phyloP scores from a whole-genome alignment of 768 basidiomycete genomes.

The Leucosporidium yakuticum region DNA sequence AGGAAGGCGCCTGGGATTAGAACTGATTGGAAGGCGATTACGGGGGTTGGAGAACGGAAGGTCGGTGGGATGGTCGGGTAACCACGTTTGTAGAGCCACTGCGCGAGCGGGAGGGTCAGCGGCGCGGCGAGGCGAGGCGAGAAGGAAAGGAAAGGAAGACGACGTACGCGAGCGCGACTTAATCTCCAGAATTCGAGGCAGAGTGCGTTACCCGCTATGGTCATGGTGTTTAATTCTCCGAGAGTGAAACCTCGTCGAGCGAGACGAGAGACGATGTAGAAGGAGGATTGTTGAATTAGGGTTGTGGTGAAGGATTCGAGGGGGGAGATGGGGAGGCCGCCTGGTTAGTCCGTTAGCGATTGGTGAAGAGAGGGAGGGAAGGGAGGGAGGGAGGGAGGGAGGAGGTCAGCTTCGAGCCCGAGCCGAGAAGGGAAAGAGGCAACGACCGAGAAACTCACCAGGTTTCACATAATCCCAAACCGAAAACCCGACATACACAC shows the following conservation, averaged over 20 bases:
- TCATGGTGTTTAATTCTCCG: constrained; percentile 84
- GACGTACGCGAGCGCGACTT: constrained; percentile 69
- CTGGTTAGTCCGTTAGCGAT: background rate
- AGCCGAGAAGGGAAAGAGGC: background rate
- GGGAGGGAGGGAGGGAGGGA: background rate
- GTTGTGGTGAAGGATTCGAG: constrained; percentile 42
- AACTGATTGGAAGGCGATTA: constrained; percentile 85
- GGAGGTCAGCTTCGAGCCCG: background rate
- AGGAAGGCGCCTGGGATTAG: constrained; percentile 86
- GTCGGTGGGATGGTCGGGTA: constrained; percentile 75
- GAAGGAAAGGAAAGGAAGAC: background rate
- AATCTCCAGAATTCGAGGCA: constrained; percentile 80
- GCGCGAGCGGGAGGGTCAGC: background rate
- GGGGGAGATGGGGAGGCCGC: constrained; percentile 29
- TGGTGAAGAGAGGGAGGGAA: background rate
- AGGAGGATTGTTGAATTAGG: constrained; percentile 80
- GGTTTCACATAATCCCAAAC: constrained; percentile 38
- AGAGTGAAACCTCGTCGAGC: constrained; percentile 93
- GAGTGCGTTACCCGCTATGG: constrained; percentile 77
- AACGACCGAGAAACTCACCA: constrained; percentile 40
- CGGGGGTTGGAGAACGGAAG: constrained; percentile 83
- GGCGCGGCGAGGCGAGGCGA: background rate
- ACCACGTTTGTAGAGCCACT: constrained; percentile 52
- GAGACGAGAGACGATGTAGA: constrained; percentile 81
- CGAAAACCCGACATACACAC: constrained; percentile 23